phyloP scores from a whole-genome alignment of 331 rosid species.

The Prunus yedoensis region DNA sequence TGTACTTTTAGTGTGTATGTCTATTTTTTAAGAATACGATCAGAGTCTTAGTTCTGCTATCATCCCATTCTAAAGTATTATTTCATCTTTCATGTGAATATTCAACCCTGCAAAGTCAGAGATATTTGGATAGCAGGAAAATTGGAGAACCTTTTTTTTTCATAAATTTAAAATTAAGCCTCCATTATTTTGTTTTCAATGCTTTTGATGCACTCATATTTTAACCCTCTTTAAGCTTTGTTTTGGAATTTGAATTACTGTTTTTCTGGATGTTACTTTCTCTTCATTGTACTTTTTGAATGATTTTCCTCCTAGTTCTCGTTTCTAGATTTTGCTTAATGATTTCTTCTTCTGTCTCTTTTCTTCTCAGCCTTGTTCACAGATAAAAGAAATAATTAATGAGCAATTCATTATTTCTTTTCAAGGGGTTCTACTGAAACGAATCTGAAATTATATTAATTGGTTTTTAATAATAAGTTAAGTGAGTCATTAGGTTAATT shows the following conservation, averaged over 20 bases:
- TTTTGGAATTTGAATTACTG: neutral
- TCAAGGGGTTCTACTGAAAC: neutral
- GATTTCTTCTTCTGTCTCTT: neutral
- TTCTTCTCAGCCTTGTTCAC: neutral
- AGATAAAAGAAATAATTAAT: neutral
- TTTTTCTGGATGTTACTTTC: neutral
- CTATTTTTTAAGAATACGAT: no score
- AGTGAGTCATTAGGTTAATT: neutral
- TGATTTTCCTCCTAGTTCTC: neutral
- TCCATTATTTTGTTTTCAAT: no score
- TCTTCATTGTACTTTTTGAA: neutral
- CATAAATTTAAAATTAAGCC: no score
- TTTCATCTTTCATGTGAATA: neutral
- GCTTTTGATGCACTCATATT: neutral
- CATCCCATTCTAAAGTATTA: no score
- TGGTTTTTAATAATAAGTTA: neutral
- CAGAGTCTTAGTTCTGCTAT: no score
- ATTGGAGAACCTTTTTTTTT: neutral
- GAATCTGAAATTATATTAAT: neutral
- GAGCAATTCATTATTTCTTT: neutral
- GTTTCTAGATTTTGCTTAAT: neutral
- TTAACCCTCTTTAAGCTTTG: neutral
- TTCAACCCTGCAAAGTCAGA: neutral
- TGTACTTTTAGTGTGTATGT: no score
- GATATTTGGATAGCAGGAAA: neutral